Conservation (phyloP, 1,139 yeast genomes). For the Yamadazyma kanchanaburiensis region DNA sequence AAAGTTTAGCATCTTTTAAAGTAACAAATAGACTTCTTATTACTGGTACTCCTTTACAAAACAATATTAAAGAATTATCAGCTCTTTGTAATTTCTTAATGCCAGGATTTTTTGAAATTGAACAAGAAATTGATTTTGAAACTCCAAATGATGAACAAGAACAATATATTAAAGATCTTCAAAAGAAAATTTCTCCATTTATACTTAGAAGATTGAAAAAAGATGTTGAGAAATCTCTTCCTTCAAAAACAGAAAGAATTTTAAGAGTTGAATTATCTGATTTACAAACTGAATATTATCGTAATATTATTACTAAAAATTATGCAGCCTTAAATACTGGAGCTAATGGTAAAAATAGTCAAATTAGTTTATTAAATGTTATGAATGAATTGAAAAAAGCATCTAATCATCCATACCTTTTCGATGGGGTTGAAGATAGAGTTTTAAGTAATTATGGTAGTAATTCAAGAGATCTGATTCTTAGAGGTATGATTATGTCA, state of each 20-base stretch:
- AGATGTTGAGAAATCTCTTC: conserved; percentile 95
- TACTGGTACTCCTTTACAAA: conserved; percentile 97
- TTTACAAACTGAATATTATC: conserved; percentile 90
- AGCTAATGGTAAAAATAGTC: conserved; percentile 56
- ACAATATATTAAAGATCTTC: conserved; percentile 80
- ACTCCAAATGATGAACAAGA: conserved; percentile 86
- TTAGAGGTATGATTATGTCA: conserved; percentile 93
- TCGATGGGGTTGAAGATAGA: conserved; percentile 88
- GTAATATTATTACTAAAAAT: conserved; percentile 87
- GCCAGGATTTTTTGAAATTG: conserved; percentile 91
- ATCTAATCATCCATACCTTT: conserved; percentile 92
- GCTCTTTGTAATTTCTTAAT: conserved; percentile 91
- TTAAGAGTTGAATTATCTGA: conserved; percentile 93
- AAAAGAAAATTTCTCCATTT: conserved; percentile 81
- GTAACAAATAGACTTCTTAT: conserved; percentile 83
- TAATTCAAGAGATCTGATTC: conserved; percentile 67
- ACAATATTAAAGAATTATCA: conserved; percentile 91
- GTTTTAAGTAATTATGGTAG: conserved; percentile 65
- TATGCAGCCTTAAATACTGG: conserved; percentile 91
- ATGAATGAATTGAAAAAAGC: conserved; percentile 97
- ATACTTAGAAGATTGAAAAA: conserved; percentile 90
- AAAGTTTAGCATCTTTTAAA: conserved; percentile 77
- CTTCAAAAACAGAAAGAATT: conserved; percentile 92
- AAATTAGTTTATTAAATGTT: conserved; percentile 80
- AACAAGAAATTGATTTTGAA: conserved; percentile 93